Conservation (phyloP, 805 yeast genomes). For the Spencermartinsiella europaea region DNA sequence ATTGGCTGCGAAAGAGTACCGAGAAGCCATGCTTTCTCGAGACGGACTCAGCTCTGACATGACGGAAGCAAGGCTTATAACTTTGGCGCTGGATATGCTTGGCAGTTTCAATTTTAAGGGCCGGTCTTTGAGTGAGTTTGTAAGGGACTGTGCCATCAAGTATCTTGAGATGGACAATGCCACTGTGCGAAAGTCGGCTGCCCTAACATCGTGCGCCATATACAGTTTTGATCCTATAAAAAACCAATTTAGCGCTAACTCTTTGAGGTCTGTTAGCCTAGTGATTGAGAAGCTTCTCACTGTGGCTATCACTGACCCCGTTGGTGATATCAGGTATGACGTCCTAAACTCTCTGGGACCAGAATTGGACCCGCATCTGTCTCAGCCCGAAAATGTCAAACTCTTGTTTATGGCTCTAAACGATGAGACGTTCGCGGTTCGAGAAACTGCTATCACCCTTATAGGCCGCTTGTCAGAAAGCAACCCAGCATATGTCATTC, state of each 20-base stretch:
- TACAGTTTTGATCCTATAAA: conserved; percentile 80
- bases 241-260: conserved; percentile 71
- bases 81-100: conserved; percentile 75
- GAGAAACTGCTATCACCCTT: conserved; percentile 69
- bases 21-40: conserved; percentile 65
- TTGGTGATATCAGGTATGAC: conserved; percentile 76
- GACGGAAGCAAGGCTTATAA: conserved; percentile 48
- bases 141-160: conserved; percentile 72
- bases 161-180: conserved; percentile 79
- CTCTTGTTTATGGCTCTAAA: conserved; percentile 81
- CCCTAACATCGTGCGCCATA: conserved; percentile 73
- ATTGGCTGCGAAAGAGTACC: conserved; percentile 67
- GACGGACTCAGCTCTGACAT: conserved; percentile 56
- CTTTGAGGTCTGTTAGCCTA: conserved; percentile 77
- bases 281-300: conserved; percentile 77
- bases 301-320: conserved; percentile 82
- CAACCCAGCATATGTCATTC: conserved; percentile 94
- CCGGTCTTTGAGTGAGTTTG: conserved; percentile 80
- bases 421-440: conserved; percentile 81
- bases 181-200: conserved; percentile 77
- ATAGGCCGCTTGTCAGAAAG: conserved; percentile 80
- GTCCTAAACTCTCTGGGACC: conserved; percentile 69
- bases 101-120: conserved; percentile 69
- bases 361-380: conserved; percentile 81
- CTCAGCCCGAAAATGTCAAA: conserved; percentile 88